These are phyloP conservation scores for Fraxinus angustifolia DNA, from an alignment of 305 asterid genomes.

Conservation along the genomic window DNA sequence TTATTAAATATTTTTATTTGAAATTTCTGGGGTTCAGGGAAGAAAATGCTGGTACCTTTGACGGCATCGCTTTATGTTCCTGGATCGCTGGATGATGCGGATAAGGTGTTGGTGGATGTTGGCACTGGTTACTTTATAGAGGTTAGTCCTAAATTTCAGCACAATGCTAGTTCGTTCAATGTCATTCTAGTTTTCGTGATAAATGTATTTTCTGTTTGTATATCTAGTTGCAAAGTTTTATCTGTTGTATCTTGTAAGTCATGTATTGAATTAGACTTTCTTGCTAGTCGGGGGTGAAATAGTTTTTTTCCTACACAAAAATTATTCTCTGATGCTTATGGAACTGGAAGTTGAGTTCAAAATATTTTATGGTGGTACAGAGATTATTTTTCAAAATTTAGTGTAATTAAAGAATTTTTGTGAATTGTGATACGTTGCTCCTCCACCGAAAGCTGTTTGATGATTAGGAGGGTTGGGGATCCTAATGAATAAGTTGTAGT, in stretches of 20 bases:
- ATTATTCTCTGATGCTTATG: neutral
- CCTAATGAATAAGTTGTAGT: neutral
- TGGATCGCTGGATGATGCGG: constrained; percentile 81
- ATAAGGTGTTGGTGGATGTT: constrained; percentile 87
- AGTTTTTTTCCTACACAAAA: neutral
- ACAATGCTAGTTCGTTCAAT: neutral
- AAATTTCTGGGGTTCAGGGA: constrained; percentile 30
- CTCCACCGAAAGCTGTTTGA: neutral
- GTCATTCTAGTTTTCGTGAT: neutral
- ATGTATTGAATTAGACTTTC: neutral
- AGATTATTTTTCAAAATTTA: neutral
- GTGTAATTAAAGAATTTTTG: neutral
- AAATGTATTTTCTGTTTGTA: neutral
- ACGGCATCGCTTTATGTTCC: constrained; percentile 92
- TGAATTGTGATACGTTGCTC: neutral
- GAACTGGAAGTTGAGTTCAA: neutral
- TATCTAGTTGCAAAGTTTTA: neutral
- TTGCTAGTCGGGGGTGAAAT: neutral
- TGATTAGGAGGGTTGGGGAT: neutral
- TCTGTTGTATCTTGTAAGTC: neutral
- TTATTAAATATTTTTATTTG: neutral
- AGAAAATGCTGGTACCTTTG: constrained; percentile 81
- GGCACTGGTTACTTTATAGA: constrained; percentile 95
- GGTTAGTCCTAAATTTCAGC: constrained; percentile 33
- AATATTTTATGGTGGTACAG: neutral